phyloP scores from a whole-genome alignment of 768 basidiomycete genomes.

The Russula ochroleuca region DNA sequence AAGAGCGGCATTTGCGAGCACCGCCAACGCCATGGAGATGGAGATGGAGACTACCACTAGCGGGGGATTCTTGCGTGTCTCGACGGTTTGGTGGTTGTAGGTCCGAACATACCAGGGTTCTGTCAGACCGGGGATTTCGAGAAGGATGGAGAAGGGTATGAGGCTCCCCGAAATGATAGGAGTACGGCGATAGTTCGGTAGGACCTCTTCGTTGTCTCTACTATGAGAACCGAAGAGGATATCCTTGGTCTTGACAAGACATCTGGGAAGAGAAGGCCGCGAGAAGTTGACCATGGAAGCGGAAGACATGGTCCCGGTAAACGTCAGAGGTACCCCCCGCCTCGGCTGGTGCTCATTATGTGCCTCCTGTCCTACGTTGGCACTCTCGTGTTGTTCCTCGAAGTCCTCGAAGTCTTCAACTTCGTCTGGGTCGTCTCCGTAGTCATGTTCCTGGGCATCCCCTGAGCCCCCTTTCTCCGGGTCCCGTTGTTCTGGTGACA shows the following conservation, averaged over 20 bases:
- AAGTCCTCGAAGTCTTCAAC: not conserved
- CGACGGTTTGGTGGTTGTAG: slow-evolving; percentile 41
- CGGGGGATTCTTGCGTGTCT: slow-evolving; percentile 49
- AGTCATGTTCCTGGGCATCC: not conserved
- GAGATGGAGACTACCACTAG: slow-evolving; percentile 59
- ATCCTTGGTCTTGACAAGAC: slow-evolving; percentile 26
- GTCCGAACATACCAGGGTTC: slow-evolving; percentile 70
- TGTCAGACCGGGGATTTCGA: slow-evolving; percentile 77
- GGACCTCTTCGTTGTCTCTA: slow-evolving; percentile 28
- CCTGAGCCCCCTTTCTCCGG: slow-evolving; percentile 3
- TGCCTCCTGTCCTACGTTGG: not conserved
- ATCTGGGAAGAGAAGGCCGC: slow-evolving; percentile 20
- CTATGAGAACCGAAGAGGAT: slow-evolving; percentile 27
- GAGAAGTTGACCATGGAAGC: not conserved
- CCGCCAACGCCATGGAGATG: slow-evolving; percentile 62
- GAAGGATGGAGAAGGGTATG: slow-evolving; percentile 74
- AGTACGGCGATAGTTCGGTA: slow-evolving; percentile 57
- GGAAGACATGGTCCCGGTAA: not conserved
- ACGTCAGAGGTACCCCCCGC: slow-evolving; percentile 2
- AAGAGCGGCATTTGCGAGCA: slow-evolving; percentile 65
- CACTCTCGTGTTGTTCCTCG: not conserved
- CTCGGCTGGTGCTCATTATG: not conserved
- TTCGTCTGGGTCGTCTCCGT: not conserved
- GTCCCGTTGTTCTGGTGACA: not conserved
- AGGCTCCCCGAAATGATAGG: slow-evolving; percentile 65